Evolutionary conservation across 805 yeast genomes (phyloP), one percentile per base, ranked within the genome.

Genomic region (Saccharomycopsis fermentans): DNA sequence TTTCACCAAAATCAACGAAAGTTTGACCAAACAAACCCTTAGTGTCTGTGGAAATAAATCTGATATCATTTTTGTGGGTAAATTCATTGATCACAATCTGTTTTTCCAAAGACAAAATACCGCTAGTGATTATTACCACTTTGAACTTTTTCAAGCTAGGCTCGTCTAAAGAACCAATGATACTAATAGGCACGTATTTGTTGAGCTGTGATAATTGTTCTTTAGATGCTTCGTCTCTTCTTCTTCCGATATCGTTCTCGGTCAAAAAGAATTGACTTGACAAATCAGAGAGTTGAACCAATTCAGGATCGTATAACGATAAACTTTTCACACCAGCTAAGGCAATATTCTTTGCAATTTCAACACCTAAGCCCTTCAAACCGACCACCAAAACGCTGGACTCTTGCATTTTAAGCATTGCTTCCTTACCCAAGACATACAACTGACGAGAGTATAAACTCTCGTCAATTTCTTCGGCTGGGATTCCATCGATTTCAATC

Each of bases 261-360:
- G 79, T 63, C 53, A 94, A 76, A 71, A 90, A 94, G 75, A 90
- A 94, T 70, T 92, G 99, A 12, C 96, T 78, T 1, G 96, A 87
- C 59, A 94, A 77, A 70, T 94, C 98, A 56, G 73, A 77, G 52
- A 90, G 63, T 57, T 76, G 71, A 21, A 87, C 86, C 0, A 82
- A 79, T 19, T 75, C 76, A 12, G 96, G 96, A 68, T 94, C 99
- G 70, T 85, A 89, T 35, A 94, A 71, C 6, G 95, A 77, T 65
- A 94, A 75, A 8, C 96, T 85, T 74, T 94, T 94, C 66, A 94
- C 99, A 67, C 99, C 99, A 2, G 99, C 99, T 40, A 94, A 77
- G 0, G 96, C 95, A 58, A 94, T 90, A 72, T 94, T 94, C 74
- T 94, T 94, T 26, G 99, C 97, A 59, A 94, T 90, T 73, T 94